Evolutionary conservation across 1,139 yeast genomes (phyloP).

Genomic region (Geotrichum carabidarum): DNA sequence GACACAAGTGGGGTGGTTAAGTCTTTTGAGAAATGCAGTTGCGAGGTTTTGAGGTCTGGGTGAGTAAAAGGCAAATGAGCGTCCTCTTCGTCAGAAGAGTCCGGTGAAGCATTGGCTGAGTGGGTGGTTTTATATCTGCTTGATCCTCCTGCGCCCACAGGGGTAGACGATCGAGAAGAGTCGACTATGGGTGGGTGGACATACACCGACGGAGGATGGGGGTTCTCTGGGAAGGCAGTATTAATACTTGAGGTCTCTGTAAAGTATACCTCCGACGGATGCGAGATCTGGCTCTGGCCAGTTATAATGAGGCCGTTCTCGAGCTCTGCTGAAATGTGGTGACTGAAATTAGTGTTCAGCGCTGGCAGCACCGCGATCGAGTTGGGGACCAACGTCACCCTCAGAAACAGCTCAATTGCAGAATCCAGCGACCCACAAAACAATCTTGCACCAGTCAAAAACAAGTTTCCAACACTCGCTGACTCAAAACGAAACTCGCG

Average conservation of each 20-base stretch:
- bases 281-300: slow-evolving; percentile 95
- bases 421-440: slow-evolving; percentile 82
- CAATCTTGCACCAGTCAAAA: slow-evolving; percentile 73
- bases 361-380: slow-evolving; percentile 67
- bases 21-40: slow-evolving; percentile 57
- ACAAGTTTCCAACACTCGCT: slow-evolving; percentile 82
- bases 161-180: background rate
- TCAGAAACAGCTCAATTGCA: slow-evolving; percentile 68
- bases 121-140: background rate
- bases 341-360: slow-evolving; percentile 75
- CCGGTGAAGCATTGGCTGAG: slow-evolving; percentile 5
- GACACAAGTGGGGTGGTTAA: slow-evolving; percentile 58
- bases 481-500: slow-evolving; percentile 60
- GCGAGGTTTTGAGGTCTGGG: slow-evolving; percentile 71
- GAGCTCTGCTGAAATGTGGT: slow-evolving; percentile 76
- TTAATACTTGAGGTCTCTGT: background rate
- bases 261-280: slow-evolving; percentile 45
- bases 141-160: background rate
- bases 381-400: slow-evolving; percentile 60
- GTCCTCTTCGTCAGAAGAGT: slow-evolving; percentile 44
- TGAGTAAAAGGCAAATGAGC: slow-evolving; percentile 73
- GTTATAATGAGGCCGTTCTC: slow-evolving; percentile 69
- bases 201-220: background rate
- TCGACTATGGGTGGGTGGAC: slow-evolving; percentile 6
- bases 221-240: background rate